Percentiles rank a stretch among this genome's conserved stretches.
Evolutionary conservation across 495 filamentous ascomycete genomes (phyloP).

Genomic region (Hypoxylon lenormandii): DNA sequence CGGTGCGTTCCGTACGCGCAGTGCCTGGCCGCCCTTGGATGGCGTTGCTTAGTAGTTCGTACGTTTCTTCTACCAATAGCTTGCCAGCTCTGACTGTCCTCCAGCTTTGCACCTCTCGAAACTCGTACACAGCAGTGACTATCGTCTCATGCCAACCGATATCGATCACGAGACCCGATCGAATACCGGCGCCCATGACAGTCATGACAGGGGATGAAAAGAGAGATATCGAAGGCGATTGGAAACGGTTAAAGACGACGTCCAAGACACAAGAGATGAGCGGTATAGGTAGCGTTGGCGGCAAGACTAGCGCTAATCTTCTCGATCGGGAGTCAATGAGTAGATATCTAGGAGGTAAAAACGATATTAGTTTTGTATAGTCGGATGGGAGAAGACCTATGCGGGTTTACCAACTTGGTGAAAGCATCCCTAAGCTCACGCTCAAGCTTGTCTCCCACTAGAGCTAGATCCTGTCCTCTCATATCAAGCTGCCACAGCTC

Average conservation of each 20-base stretch:
- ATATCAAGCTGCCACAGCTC: constrained; percentile 87
- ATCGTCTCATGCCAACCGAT: constrained; percentile 91
- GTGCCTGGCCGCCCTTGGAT: constrained; percentile 40
- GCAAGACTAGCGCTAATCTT: constrained; percentile 75
- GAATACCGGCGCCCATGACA: constrained; percentile 80
- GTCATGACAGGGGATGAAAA: constrained; percentile 77
- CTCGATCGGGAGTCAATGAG: constrained; percentile 81
- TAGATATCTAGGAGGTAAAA: constrained; percentile 70
- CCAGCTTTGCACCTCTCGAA: constrained; percentile 75
- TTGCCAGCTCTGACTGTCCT: constrained; percentile 81
- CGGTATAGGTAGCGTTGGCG: constrained; percentile 80
- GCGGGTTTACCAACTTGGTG: constrained; percentile 67
- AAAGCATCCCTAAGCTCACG: constrained; percentile 84
- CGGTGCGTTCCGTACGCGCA: constrained; percentile 27
- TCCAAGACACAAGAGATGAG: constrained; percentile 79
- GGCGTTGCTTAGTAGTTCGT: constrained; percentile 67
- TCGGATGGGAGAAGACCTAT: not conserved
- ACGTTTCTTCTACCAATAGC: constrained; percentile 74
- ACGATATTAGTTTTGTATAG: constrained; percentile 33
- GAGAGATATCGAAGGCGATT: constrained; percentile 82
- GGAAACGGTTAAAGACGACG: constrained; percentile 81
- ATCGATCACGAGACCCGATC: constrained; percentile 84
- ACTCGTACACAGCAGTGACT: constrained; percentile 86
- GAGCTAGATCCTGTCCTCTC: constrained; percentile 74
- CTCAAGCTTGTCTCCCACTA: constrained; percentile 90